These are phyloP conservation scores for Mercurialis annua DNA, from an alignment of 345 rosid species.

Conservation along the genomic window DNA sequence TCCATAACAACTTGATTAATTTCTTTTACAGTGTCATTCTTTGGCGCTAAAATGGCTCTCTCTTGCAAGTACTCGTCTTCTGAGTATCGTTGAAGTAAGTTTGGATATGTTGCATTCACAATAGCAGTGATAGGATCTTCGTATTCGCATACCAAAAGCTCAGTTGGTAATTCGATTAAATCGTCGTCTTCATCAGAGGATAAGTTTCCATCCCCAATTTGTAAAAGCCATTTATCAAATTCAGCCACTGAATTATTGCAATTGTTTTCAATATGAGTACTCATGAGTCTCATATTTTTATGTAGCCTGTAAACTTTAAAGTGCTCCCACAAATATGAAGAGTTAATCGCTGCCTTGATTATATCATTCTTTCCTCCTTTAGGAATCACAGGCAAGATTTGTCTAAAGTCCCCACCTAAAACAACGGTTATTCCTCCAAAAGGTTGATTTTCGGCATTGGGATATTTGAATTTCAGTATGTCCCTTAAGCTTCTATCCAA, in stretches of 20 bases:
- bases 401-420: slow-evolving; percentile 2
- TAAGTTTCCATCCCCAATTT: background rate
- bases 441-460: background rate
- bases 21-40: background rate
- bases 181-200: background rate
- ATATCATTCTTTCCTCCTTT: background rate
- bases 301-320: background rate
- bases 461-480: background rate
- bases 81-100: too few species aligned
- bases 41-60: background rate
- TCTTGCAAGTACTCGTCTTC: background rate
- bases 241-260: too few species aligned
- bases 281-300: background rate
- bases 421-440: slow-evolving; percentile 7
- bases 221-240: background rate
- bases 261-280: too few species aligned
- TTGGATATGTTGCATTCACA: background rate
- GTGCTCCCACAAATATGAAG: background rate
- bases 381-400: background rate
- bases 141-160: too few species aligned
- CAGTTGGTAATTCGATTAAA: background rate
- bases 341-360: background rate
- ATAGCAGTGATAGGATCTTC: background rate
- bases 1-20: too few species aligned
- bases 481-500: background rate